Base-by-base conservation (phyloP, 1,284 basidiomycete species). In the Xerocomus cyaneibrunnescens region DNA sequence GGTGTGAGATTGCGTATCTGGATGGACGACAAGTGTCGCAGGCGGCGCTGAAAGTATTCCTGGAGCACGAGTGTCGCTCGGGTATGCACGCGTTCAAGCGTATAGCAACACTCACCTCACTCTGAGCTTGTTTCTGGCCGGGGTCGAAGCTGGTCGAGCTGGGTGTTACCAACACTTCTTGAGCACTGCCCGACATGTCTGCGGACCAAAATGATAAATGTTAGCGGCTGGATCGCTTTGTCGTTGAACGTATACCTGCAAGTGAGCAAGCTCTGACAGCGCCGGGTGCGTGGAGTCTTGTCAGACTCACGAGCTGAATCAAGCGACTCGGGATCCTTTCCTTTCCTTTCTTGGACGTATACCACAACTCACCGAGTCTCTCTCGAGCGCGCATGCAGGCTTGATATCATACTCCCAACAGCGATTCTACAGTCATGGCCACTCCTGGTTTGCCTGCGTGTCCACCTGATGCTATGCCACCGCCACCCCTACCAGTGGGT, bases 1-100 rank as follows among this genome's bases (percentile, higher is more conserved):
- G 88, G 88, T 12, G 89, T 89, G 36, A 93, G 74, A 62, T 93
- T 92, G 55, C 84, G 81, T 56, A 93, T 75, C 71, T 89, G 84
- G 51, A 93, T 75, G 32, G 81, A 77, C 41, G 79, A 77, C 45
- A 93, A 77, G 71, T 92, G 89, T 57, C 89, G 81, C 55, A 90
- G 74, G 35, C 86, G 84, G 60, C 81, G 82, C 81, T 91, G 67
- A 25, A 61, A 56, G 56, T 7, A 57, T 34, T 45, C 52, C 66
- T 68, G 35, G 27, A 19, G 32, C 19, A 45, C 12, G 32, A 49
- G 13, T 1, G 35, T 50, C 30, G 22, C 27, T 50, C 23, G 19
- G 48, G 17, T 2, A 34, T 32, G 36, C 39, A 28, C 23, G 42
- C 35, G 17, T 28, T 41, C 31, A 23, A 42, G 30, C 23, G 27